phyloP scores from a whole-genome alignment of 1,284 basidiomycete genomes.

The Erythrobasidium hasegawianum region DNA sequence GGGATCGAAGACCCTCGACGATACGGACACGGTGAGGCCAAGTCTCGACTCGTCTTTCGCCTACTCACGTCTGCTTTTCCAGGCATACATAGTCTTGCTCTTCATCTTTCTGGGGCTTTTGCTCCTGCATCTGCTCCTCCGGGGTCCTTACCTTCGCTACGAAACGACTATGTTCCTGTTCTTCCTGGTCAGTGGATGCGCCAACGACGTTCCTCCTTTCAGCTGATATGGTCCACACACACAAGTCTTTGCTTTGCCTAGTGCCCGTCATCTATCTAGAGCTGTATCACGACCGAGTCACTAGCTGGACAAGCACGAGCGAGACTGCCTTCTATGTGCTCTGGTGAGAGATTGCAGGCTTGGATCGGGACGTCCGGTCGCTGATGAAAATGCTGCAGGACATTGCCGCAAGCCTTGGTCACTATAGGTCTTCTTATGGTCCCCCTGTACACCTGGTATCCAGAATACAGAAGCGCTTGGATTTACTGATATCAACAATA shows the following conservation, averaged over 20 bases:
- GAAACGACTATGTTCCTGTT: not conserved
- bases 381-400: slow-evolving; percentile 14
- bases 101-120: not conserved
- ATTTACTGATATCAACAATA: not conserved
- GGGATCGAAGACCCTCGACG: not conserved
- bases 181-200: not conserved
- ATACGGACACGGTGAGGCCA: not conserved
- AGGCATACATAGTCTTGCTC: slow-evolving; percentile 2
- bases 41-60: not conserved
- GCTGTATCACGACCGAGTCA: not conserved
- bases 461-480: not conserved
- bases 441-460: not conserved
- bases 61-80: not conserved
- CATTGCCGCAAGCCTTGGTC: slow-evolving; percentile 20
- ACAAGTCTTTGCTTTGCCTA: slow-evolving; percentile 10
- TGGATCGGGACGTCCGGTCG: no score
- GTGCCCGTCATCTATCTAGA: slow-evolving; percentile 28
- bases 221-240: no score
- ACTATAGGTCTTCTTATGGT: slow-evolving; percentile 11
- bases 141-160: not conserved
- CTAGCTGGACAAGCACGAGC: slow-evolving; percentile 15
- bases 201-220: no score
- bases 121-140: not conserved
- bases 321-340: slow-evolving; percentile 26
- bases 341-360: slow-evolving; percentile 18